phyloP scores from a whole-genome alignment of 2,329 filamentous ascomycete genomes.

The Pyrenochaeta sp. region DNA sequence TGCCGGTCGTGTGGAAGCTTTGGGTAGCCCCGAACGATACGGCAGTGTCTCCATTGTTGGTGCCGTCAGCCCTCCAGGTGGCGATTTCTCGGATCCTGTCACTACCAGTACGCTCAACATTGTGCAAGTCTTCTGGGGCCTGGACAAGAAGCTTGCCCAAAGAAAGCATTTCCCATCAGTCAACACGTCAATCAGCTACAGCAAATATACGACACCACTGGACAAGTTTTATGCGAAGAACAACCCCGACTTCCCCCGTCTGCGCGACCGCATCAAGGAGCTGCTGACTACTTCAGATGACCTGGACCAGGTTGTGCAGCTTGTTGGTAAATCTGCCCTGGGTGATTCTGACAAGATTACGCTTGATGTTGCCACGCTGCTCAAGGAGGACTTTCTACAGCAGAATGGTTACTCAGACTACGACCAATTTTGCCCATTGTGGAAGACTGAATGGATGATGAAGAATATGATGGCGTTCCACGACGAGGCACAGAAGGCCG shows the following conservation, averaged over 20 bases:
- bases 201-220: conserved; percentile 89
- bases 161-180: conserved; percentile 99
- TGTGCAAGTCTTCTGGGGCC: conserved; percentile 99
- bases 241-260: conserved; percentile 90
- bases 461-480: conserved; percentile 98
- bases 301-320: conserved; percentile 96
- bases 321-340: conserved; percentile 95
- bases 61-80: conserved; percentile 94
- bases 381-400: conserved; percentile 99
- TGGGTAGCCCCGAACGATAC: conserved; percentile 87
- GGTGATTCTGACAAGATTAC: conserved; percentile 99
- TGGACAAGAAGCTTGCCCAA: conserved; percentile 99
- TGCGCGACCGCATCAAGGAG: conserved; percentile 92
- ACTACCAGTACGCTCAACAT: conserved; percentile 94
- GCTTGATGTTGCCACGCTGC: conserved; percentile 84
- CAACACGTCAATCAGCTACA: conserved; percentile 94
- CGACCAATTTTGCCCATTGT: conserved; percentile 98
- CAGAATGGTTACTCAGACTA: conserved; percentile 99
- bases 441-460: conserved; percentile 99
- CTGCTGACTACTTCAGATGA: conserved; percentile 95
- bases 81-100: conserved; percentile 99
- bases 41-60: conserved; percentile 98
- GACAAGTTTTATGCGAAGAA: conserved; percentile 96
- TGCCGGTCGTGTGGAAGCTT: conserved; percentile 83
- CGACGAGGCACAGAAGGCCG: conserved; percentile 95